phyloP scores from a whole-genome alignment of 495 filamentous ascomycete genomes.

The Talaromyces liani region DNA sequence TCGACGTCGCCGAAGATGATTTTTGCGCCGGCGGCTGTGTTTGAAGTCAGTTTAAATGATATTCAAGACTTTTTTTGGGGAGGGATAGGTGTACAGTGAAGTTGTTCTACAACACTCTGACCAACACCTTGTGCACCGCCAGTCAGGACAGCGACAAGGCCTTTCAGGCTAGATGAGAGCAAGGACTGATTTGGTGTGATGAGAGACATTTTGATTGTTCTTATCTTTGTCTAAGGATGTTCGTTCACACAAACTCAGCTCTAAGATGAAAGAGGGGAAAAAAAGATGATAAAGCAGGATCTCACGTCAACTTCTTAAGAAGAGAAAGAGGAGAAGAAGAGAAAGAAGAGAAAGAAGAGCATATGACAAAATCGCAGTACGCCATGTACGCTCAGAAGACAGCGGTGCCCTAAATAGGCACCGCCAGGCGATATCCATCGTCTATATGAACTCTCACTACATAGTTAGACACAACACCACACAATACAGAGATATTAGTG shows the following conservation, averaged over 20 bases:
- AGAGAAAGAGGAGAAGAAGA: too few relatives aligned
- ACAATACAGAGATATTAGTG: too few relatives aligned
- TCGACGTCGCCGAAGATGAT: constrained; percentile 29
- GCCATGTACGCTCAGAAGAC: too few relatives aligned
- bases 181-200: constrained; percentile 1
- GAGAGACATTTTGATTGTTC: background rate
- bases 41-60: too few relatives aligned
- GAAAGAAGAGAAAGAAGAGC: too few relatives aligned
- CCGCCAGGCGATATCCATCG: too few relatives aligned
- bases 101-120: constrained; percentile 19
- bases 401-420: too few relatives aligned
- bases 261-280: background rate
- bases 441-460: too few relatives aligned
- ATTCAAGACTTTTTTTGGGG: too few relatives aligned
- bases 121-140: constrained; percentile 33
- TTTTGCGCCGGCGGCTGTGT: constrained; percentile 26
- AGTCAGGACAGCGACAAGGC: constrained; percentile 29
- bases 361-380: too few relatives aligned
- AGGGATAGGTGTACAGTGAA: constrained; percentile 16
- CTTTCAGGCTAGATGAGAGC: constrained; percentile 11
- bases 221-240: background rate
- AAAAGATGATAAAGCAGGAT: background rate
- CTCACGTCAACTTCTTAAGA: too few relatives aligned
- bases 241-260: background rate
- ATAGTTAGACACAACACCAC: too few relatives aligned